Base-by-base conservation (phyloP, 192 early-diverging fungal genomes). In the Spizellomyces punctatus region DNA sequence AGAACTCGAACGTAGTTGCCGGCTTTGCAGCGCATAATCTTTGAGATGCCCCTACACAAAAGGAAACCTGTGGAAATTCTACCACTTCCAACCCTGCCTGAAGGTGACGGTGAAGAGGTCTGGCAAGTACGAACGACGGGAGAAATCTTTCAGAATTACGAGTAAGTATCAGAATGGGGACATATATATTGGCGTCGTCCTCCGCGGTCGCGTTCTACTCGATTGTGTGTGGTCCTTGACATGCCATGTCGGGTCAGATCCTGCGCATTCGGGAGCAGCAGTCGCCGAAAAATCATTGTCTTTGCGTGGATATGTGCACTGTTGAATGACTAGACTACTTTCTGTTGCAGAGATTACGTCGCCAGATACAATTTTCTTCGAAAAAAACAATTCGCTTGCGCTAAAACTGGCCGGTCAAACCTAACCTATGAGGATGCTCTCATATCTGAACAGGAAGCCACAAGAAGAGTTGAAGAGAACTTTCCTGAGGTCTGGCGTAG, bases 351-450 rank as follows among this genome's bases (percentile, higher is more conserved):
- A 6, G 86, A 91, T 36, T 94, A 91, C 72, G 76, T 89, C 47
- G 85, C 83, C 6, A 85, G 91, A 8, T 80, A 85, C 49, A 69
- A 77, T 36, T 80, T 93, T 12, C 94, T 95, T 69, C 82, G 84
- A 22, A 87, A 89, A 63, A 84, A 82, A 47, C 75, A 86, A 22
- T 98, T 94, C 89, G 83, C 91, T 65, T 96, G 94, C 78, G 83
- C 86, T 54, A 80, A 81, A 6, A 92, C 92, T 2, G 92, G 94
- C 1, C 91, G 89, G 69, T 75, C 78, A 21, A 78, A 86, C 49
- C 76, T 98, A 58, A 94, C 91, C 0, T 98, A 90, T 66, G 85
- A 89, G 66, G 87, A 95, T 67, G 96, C 96, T 0, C 75, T 91
- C 19, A 76, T 88, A 46, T 90, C 87, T 12, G 96, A 98, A 71